Conservation (phyloP, 805 yeast species). For the Myxozyma geophila region DNA sequence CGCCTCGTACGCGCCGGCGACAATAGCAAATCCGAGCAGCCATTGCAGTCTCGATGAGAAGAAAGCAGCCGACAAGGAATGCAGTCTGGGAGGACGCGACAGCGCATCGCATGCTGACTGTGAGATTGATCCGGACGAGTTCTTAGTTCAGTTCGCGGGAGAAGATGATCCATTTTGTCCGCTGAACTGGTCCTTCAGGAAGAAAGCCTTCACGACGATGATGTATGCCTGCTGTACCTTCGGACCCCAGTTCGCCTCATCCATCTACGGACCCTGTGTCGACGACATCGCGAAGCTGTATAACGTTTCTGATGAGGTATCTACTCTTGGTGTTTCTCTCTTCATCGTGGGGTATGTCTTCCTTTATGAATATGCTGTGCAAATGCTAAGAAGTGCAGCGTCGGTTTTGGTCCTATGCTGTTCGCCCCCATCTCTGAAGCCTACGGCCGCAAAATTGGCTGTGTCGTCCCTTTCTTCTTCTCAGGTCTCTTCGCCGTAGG, state of each 20-base stretch:
- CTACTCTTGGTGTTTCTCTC: slow-evolving; percentile 39
- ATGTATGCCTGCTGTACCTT: slow-evolving; percentile 34
- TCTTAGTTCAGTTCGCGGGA: slow-evolving; percentile 40
- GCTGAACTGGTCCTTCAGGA: slow-evolving; percentile 32
- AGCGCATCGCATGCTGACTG: not conserved
- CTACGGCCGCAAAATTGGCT: slow-evolving; percentile 71
- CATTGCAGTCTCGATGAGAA: not conserved
- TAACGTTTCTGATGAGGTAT: slow-evolving; percentile 24
- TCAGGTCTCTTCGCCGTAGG: slow-evolving; percentile 39
- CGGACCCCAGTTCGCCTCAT: slow-evolving; percentile 35
- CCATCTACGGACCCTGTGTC: slow-evolving; percentile 27
- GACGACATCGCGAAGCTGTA: slow-evolving; percentile 18
- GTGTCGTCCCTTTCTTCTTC: slow-evolving; percentile 51
- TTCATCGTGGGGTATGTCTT: slow-evolving; percentile 58
- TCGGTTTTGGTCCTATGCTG: slow-evolving; percentile 81
- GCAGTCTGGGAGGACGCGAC: not conserved
- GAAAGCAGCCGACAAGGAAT: not conserved
- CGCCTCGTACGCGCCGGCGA: not conserved
- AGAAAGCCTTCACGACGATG: slow-evolving; percentile 28
- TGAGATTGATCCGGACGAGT: slow-evolving; percentile 19
- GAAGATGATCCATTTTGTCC: slow-evolving; percentile 32
- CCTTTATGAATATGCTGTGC: not conserved
- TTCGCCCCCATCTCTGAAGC: slow-evolving; percentile 81
- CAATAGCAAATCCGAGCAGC: not conserved
- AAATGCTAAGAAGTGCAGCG: slow-evolving; percentile 1